Conservation (phyloP, 805 yeast genomes). For the Ogataea methanolica region DNA sequence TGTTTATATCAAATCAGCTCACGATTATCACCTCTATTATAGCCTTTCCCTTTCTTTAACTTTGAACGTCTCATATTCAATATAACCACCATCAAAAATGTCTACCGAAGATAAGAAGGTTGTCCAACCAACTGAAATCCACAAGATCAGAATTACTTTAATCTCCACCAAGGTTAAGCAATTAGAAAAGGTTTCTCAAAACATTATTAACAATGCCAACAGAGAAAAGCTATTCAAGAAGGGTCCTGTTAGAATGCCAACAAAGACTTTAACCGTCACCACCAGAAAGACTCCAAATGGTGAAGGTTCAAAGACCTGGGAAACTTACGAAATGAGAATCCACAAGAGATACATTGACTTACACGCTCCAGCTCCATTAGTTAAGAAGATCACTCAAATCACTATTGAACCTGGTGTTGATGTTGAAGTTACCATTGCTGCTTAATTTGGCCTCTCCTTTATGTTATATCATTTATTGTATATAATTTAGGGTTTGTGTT, state of each 20-base stretch:
- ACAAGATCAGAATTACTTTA: constrained; percentile 98
- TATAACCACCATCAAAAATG: constrained; percentile 40
- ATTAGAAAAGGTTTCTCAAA: constrained; percentile 92
- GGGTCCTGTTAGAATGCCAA: constrained; percentile 99
- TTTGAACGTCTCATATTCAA: constrained; percentile 34
- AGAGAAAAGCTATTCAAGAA: constrained; percentile 80
- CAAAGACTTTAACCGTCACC: constrained; percentile 95
- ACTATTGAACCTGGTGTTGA: constrained; percentile 99
- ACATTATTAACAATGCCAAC: constrained; percentile 85
- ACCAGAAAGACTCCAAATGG: constrained; percentile 99
- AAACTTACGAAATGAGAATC: constrained; percentile 98
- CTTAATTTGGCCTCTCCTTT: constrained; percentile 35
- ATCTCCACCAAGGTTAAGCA: constrained; percentile 98
- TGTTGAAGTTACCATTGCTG: constrained; percentile 90
- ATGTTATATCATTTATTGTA: neutral
- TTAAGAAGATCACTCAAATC: constrained; percentile 95
- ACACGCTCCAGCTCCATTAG: constrained; percentile 91
- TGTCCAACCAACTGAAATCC: constrained; percentile 76
- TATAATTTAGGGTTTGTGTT: neutral
- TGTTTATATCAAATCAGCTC: no score
- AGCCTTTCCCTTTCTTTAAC: constrained; percentile 12
- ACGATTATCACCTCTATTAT: neutral
- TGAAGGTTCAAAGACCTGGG: constrained; percentile 99
- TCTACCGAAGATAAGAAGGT: constrained; percentile 84
- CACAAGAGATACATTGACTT: constrained; percentile 99